Percentiles rank a stretch among this genome's conserved stretches.
Conservation (phyloP, 2,329 filamentous ascomycete species). For the Pyricularia grisea region DNA sequence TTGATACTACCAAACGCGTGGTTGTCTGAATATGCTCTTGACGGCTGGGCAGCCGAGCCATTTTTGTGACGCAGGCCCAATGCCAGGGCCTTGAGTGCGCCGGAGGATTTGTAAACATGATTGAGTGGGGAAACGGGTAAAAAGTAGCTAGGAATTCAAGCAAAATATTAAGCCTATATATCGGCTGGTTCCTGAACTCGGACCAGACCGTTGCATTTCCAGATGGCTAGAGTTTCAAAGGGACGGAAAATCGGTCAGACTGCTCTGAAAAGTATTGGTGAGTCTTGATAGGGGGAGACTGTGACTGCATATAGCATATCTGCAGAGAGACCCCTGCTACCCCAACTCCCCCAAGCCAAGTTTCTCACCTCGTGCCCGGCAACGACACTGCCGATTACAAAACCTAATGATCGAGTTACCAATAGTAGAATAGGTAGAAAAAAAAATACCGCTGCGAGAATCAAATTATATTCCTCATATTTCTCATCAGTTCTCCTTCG, state of each 20-base stretch:
- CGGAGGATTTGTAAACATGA: background rate
- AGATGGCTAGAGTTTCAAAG: background rate
- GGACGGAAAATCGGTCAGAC: background rate
- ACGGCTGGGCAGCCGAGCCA: background rate
- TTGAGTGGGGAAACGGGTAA: background rate
- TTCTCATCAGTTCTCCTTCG: background rate
- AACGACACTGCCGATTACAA: background rate
- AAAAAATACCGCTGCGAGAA: background rate
- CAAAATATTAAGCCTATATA: background rate
- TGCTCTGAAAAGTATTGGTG: background rate
- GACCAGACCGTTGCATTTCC: background rate
- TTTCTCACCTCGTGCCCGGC: background rate
- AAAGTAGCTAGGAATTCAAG: background rate
- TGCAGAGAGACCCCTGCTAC: background rate
- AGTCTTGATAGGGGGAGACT: background rate
- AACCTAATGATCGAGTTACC: background rate
- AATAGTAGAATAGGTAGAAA: background rate
- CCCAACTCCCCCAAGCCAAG: background rate
- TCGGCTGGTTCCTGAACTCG: background rate
- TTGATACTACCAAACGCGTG: background rate
- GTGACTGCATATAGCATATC: background rate
- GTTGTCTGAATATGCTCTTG: background rate
- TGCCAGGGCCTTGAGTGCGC: background rate
- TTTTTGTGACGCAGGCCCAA: background rate
- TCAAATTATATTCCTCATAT: background rate